Base-by-base conservation (phyloP, 139 green algal genomes). In the Astrephomene gubernaculifera region DNA sequence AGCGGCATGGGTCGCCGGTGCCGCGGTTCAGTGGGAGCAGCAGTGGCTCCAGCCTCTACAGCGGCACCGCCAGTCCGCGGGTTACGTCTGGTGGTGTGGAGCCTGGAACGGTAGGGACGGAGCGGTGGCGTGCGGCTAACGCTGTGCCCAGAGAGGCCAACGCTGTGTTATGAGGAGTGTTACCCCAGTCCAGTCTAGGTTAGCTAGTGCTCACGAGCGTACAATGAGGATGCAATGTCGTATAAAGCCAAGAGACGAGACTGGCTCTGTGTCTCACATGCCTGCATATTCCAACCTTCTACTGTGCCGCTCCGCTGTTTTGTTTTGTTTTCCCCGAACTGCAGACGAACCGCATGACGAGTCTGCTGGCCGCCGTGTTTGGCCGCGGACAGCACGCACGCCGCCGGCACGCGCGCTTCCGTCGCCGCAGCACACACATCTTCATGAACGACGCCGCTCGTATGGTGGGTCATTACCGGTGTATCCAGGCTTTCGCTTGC, bases 11-110 rank as follows among this genome's bases (percentile, higher is more conserved):
- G 12, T 83, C 75, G 38, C 60, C 75, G 4, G 60, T 17, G n/a
- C 57, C 44, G 25, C 63, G 36, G 29, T n/a, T n/a, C n/a, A 84
- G 78, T 43, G 53, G 44, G 25, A 84, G 63, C 78, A 84, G 78
- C 64, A 84, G 78, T 43, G 78, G 43, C 0, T 75, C 63, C 21
- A 75, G 61, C 43, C 74, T 84, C 31, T 84, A 84, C 78, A 75
- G 61, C 43, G 78, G 78, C 39, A 84, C 41, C 1, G 78, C 78
- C 49, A 84, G 78, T 43, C 78, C 78, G 22, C 61, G 67, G 21
- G 67, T 74, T 21, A 73, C 71, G 19, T 67, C 7, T 67, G 57
- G 21, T n/a, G 21, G 21, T 7, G 21, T 7, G 57, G 57, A 33
- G 57, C 57, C 29, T 27, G 17, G n/a, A n/a, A n/a, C n/a, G n/a